Evolutionary conservation across 2,329 filamentous ascomycete species (phyloP).

Genomic region (Cercospora zeae-maydis): DNA sequence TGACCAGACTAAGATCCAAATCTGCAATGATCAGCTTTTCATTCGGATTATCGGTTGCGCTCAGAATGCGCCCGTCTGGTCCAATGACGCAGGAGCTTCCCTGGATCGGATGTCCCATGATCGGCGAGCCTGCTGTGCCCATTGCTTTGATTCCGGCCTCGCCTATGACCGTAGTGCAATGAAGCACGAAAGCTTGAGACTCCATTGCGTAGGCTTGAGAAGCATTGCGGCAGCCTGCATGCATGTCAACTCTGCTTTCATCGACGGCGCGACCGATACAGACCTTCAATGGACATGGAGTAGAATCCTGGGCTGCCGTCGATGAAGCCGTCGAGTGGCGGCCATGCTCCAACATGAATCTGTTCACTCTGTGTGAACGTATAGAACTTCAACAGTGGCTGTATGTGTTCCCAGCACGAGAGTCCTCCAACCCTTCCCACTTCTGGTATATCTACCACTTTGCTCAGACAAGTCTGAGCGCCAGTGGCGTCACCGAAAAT

Average conservation of each 20-base stretch:
- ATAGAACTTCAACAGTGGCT: slow-evolving; percentile 44
- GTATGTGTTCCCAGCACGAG: slow-evolving; percentile 43
- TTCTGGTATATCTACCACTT: slow-evolving; percentile 35
- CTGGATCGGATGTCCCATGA: slow-evolving; percentile 43
- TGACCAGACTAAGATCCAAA: slow-evolving; percentile 46
- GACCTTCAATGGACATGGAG: slow-evolving; percentile 39
- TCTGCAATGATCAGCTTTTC: slow-evolving; percentile 52
- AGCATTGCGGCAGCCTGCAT: slow-evolving; percentile 41
- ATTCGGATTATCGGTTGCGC: slow-evolving; percentile 38
- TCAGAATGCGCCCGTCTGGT: slow-evolving; percentile 50
- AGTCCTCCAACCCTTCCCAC: slow-evolving; percentile 38
- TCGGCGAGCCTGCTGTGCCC: slow-evolving; percentile 40
- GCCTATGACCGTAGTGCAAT: slow-evolving; percentile 49
- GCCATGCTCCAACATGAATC: slow-evolving; percentile 44
- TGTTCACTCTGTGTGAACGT: slow-evolving; percentile 40
- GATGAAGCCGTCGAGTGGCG: slow-evolving; percentile 35
- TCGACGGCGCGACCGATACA: neutral
- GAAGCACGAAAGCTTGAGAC: slow-evolving; percentile 53
- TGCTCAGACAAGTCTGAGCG: slow-evolving; percentile 32
- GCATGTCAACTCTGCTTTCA: slow-evolving; percentile 9
- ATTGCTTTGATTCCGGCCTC: slow-evolving; percentile 45
- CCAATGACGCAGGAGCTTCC: slow-evolving; percentile 52
- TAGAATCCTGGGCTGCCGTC: slow-evolving; percentile 35
- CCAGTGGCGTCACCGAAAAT: slow-evolving; percentile 42
- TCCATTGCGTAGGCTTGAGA: slow-evolving; percentile 58